Base-by-base conservation (phyloP, 148 eudicot genomes). In the Rheum nobile region DNA sequence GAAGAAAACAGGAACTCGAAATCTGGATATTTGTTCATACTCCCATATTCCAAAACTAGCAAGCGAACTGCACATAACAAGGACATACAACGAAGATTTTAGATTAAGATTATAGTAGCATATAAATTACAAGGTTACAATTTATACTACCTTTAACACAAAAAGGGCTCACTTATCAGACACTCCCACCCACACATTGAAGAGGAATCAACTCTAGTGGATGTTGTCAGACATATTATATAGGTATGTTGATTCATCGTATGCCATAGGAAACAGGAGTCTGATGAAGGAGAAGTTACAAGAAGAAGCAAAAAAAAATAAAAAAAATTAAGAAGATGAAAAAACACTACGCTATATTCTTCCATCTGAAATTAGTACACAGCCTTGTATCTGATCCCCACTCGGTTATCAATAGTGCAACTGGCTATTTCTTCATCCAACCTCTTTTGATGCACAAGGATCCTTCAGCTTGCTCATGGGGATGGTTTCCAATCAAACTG, bases 401-500 rank as follows among this genome's bases (percentile, higher is more conserved):
- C 43, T 12, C 43, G 1, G 10, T 6, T 41, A 7, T 41, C 43
- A n/a, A 41, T 47, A 47, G 16, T 19, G 52, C 52, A 47, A 14
- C 21, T 47, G 5, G 52, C 52, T 61, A n/a, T n/a, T n/a, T n/a
- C n/a, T n/a, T n/a, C n/a, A n/a, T n/a, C n/a, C n/a, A n/a, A n/a
- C n/a, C n/a, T n/a, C n/a, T n/a, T n/a, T n/a, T n/a, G n/a, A n/a
- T n/a, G n/a, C n/a, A n/a, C n/a, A n/a, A n/a, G n/a, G n/a, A n/a
- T n/a, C n/a, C n/a, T n/a, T n/a, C 16, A 61, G 43, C 21, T 61
- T 52, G 12, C 52, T 46, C 47, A 75, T 34, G 77, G 57, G 2
- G 71, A 75, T 35, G 44, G 76, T 44, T 75, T 75, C 77, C 77
- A 75, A 67, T 75, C 77, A 67, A 65, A 67, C 57, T 75, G 77